Evolutionary conservation across 805 yeast genomes (phyloP), one percentile per base, ranked within the genome.

Genomic region (Peterozyma xylosa): DNA sequence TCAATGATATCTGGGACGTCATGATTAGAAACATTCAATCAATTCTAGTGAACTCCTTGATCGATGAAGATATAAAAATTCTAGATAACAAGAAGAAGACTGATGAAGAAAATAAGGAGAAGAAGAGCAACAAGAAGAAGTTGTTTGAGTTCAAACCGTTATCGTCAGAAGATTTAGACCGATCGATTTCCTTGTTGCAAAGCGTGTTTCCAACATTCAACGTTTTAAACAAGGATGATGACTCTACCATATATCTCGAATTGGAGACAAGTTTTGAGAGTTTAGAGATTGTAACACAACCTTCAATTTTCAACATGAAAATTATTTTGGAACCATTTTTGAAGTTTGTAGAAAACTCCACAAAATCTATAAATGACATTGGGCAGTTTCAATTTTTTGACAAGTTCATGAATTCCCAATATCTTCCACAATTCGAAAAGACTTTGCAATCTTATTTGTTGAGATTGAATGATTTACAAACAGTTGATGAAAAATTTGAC

Each of bases 241-340:
- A 50, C 37, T 56, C 55, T 5, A 58, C 73, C 1, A 66, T 75
- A 5, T 85, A 76, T 52, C 75, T 86, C 37, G 79, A 80, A 37
- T 78, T 71, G 48, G 41, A 44, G 21, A 87, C 80, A 49, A 66
- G 75, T 2, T 71, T 71, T 47, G 68, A 78, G 17, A 73, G 75
- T 51, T 81, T 82, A 42, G 80, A 82, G 48, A 71, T 80, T 3
- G 61, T 87, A 34, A 84, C 86, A 2, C 78, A 80, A 0, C 79
- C 87, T 2, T 80, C 79, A 54, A 73, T 88, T 13, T 80, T 84
- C 61, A 87, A 89, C 53, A 86, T 90, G 82, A 73, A 90, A 50
- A 73, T 85, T 5, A 73, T 89, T 13, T 61, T 87, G 40, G 96
- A 85, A 45, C 81, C 86, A 34, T 78, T 87, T 34, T 68, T 87